A percentile compares a stretch with the other conserved stretches of the same genome.
Evolutionary conservation across 192 early-diverging fungal genomes (phyloP).

Genomic region (Lobosporangium transversale): DNA sequence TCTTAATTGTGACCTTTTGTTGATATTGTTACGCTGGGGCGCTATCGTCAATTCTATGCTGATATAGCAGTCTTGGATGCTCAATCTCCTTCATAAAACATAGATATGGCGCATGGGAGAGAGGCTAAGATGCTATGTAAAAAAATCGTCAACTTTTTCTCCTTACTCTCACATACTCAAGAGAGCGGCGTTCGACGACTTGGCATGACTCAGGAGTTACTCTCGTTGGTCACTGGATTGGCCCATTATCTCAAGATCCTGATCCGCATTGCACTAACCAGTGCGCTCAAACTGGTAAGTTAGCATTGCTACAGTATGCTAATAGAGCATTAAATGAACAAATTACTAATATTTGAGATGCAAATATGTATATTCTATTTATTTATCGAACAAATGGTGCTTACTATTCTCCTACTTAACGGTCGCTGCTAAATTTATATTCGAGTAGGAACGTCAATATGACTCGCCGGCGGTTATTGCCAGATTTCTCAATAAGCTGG

Average conservation of each 20-base stretch:
- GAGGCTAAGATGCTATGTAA: constrained; percentile 97
- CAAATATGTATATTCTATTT: no score
- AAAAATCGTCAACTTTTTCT: constrained; percentile 95
- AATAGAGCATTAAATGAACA: no score
- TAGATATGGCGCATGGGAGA: constrained; percentile 75
- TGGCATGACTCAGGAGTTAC: constrained; percentile 85
- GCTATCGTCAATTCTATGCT: no score
- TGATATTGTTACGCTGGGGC: constrained; percentile 1
- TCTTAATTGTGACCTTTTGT: neutral
- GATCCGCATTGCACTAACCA: constrained; percentile 88
- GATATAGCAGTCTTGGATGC: no score
- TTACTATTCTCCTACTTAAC: no score
- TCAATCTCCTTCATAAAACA: no score
- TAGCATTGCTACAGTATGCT: neutral
- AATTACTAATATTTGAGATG: no score
- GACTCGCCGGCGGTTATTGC: constrained; percentile 61
- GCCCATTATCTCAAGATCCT: constrained; percentile 94
- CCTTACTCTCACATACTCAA: constrained; percentile 82
- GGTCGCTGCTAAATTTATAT: no score
- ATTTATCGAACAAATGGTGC: no score
- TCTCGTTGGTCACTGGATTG: constrained; percentile 88
- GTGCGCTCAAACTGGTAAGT: constrained; percentile 82
- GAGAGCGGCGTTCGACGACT: constrained; percentile 62
- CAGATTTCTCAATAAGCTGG: constrained; percentile 82
- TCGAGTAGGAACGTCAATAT: constrained; percentile 68